Evolutionary conservation across 345 rosid species (phyloP), one percentile per base, ranked within the genome.

Genomic region (Lumnitzera littorea): DNA sequence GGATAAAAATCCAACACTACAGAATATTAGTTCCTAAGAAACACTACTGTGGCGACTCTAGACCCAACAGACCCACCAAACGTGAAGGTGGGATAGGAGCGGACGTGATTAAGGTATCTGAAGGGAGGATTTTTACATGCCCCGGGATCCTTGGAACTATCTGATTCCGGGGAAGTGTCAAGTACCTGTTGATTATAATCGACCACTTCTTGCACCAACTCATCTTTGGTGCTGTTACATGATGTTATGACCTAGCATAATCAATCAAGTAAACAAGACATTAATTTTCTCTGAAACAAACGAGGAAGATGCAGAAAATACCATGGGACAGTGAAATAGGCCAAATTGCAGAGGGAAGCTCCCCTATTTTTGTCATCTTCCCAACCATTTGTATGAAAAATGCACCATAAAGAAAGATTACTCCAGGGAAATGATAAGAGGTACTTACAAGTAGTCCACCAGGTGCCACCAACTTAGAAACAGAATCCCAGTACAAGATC

Each of bases 11-110:
- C 43, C 43, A 36, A 5, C 43, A 36, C 43, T 9, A 36, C 31
- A 27, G 5, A 5, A 9, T 36, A 36, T 59, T 61, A 89, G 70
- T 70, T 79, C 65, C 89, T 81, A 49, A 82, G 79, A 66, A 94
- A 88, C 7, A 97, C 99, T 57, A 88, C 97, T 0, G 96, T 94
- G 31, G 99, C 91, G 53, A 90, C 97, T 54, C 95, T 95, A 2
- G 97, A 86, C 66, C 99, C 97, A 8, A 80, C 83, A 3, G 81
- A 67, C 24, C 97, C 99, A 48, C 95, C 95, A 61, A 91, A 88
- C 84, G 76, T 84, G 79, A 88, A 91, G 13, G 96, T 88, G 0
- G 97, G 99, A 72, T 86, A 86, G 3, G 92, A 79, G 56, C 89
- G 82, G 62, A 94, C 95, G 49, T 91, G 99, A 74, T 76, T 76